phyloP scores from a whole-genome alignment of 306 rosid genomes.

The Ammopiptanthus mongolicus region DNA sequence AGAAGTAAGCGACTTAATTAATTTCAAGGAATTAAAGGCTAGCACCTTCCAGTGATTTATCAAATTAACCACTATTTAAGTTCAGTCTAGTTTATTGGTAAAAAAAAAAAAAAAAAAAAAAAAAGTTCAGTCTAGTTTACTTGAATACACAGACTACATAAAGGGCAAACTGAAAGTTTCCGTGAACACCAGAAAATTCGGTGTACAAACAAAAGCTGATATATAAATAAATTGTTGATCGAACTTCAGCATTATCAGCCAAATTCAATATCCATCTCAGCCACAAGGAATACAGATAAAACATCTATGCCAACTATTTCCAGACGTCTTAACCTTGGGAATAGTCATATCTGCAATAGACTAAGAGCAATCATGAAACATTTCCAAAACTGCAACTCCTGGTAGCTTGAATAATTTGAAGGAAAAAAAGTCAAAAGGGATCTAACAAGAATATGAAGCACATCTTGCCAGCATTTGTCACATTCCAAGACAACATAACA shows the following conservation, averaged over 20 bases:
- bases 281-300: conserved; percentile 9
- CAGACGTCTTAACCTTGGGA: not conserved
- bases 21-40: not conserved
- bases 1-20: too few relatives aligned
- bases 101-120: too few relatives aligned
- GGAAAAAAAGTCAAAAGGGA: not conserved
- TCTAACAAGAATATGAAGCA: conserved; percentile 27
- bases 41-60: not conserved
- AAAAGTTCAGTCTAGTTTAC: too few relatives aligned
- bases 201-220: not conserved
- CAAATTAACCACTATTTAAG: not conserved
- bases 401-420: not conserved
- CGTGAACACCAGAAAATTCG: not conserved
- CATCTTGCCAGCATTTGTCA: conserved; percentile 23
- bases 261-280: conserved; percentile 8
- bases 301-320: conserved; percentile 13
- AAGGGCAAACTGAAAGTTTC: not conserved
- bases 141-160: not conserved
- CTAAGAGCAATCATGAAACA: conserved; percentile 16
- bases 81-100: too few relatives aligned
- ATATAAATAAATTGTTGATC: conserved; percentile 2
- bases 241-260: not conserved
- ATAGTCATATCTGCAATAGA: not conserved
- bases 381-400: conserved; percentile 9
- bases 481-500: conserved; percentile 24